These are phyloP conservation scores for Ceratocystis diversiconidia DNA, from an alignment of 2,329 filamentous ascomycete genomes.

Conservation along the genomic window DNA sequence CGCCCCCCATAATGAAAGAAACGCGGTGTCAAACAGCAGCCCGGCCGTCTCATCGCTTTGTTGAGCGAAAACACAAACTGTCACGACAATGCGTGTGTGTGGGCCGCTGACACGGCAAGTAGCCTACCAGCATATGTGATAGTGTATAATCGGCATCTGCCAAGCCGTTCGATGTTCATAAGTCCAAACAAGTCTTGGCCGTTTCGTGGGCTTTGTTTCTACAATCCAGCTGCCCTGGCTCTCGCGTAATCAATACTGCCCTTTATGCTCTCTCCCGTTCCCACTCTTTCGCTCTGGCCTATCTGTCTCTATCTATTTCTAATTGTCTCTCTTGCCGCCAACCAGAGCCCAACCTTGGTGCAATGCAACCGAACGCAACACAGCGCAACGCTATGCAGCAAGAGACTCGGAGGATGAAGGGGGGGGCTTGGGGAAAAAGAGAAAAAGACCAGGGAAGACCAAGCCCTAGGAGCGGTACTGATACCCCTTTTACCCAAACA, in stretches of 20 bases:
- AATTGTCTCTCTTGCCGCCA: not conserved
- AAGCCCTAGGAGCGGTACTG: not conserved
- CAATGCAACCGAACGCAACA: too few species aligned
- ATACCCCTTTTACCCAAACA: slow-evolving; percentile 9
- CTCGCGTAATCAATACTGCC: not conserved
- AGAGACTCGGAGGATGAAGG: too few species aligned
- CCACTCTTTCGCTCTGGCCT: not conserved
- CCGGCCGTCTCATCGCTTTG: not conserved
- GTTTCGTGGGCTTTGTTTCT: too few species aligned
- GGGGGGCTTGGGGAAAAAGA: not conserved
- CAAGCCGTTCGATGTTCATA: not conserved
- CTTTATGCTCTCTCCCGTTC: not conserved
- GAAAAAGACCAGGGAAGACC: not conserved
- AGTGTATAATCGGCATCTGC: not conserved
- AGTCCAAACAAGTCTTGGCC: not conserved
- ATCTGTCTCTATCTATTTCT: not conserved
- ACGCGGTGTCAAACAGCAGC: not conserved
- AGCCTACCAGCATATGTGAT: too few species aligned
- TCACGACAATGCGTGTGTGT: not conserved
- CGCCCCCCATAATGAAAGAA: not conserved
- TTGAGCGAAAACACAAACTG: not conserved
- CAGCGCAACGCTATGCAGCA: too few species aligned
- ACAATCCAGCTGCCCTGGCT: not conserved
- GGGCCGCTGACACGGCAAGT: too few species aligned
- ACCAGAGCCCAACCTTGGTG: too few species aligned